These are phyloP conservation scores for thale cress (Arabidopsis thaliana) DNA, from an alignment of 345 rosid genomes.

Conservation along the genomic window TAIR10.1 NC_003075.7:1082001-1082500, in stretches of 20 bases:
- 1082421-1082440: background rate
- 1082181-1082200: constrained; percentile 96
- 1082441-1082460: background rate
- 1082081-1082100: constrained; percentile 97
- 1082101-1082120: constrained; percentile 92
- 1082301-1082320: constrained; percentile 86
- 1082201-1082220: background rate
- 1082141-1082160: constrained; percentile 97
- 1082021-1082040: no score
- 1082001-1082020: constrained; percentile 25
- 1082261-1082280: constrained; percentile 52
- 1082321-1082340: constrained; percentile 74
- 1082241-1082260: background rate
- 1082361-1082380: constrained; percentile 65
- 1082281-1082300: constrained; percentile 88
- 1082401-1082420: background rate
- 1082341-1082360: constrained; percentile 64
- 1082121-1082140: constrained; percentile 96
- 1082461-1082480: background rate
- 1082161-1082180: constrained; percentile 93
- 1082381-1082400: constrained; percentile 59
- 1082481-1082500: constrained; percentile 91
- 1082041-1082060: constrained; percentile 28
- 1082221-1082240: background rate
- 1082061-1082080: constrained; percentile 31